Evolutionary conservation across 1,139 yeast genomes (phyloP), one percentile per base, ranked within the genome.

Genomic region (Entelexis sorbosivorans): DNA sequence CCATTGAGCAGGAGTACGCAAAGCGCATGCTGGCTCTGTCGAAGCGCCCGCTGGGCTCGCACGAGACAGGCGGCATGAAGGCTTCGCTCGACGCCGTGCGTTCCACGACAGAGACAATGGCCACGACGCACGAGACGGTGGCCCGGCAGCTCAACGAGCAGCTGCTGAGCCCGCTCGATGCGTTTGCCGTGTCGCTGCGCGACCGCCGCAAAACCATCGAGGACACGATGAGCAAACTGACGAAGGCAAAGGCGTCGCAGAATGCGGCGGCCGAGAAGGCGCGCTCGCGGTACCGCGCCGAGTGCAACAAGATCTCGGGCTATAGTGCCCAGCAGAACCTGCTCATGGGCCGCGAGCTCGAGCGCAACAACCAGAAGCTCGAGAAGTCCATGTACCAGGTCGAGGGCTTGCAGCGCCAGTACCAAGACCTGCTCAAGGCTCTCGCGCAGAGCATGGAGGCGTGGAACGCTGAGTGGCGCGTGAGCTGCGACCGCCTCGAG

Each of bases 391-490:
- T 73, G 53, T 68, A 70, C 33, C 64, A 76, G 17, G 74, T 81
- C 48, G 68, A 71, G 16, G 69, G 69, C 36, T 64, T 77, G 42
- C 75, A 78, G 59, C 70, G 75, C 45, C 79, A 79, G 48, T 85
- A 83, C 63, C 81, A 79, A 63, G 66, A 74, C 20, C 73, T 81
- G 2, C 72, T 84, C 38, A 69, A 77, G 26, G 75, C 74, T 38
- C 78, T 79, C 58, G 80, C 81, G 42, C 83, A 81, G 51, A 69
- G 83, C n/a, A 76, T 79, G 59, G 84, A 81, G 40, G 71, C 76
- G 7, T 91, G 89, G 84, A 74, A 78, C 52, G 70, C 77, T 39
- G 95, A 88, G 60, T 91, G 98, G 98, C 73, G 76, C 50, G 67
- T 72, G 20, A 73, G 86, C 0, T 76, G 89, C 43, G 78, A 75